Evolutionary conservation across 495 filamentous ascomycete genomes (phyloP).

Genomic region (Penicillium macrosclerotiorum): DNA sequence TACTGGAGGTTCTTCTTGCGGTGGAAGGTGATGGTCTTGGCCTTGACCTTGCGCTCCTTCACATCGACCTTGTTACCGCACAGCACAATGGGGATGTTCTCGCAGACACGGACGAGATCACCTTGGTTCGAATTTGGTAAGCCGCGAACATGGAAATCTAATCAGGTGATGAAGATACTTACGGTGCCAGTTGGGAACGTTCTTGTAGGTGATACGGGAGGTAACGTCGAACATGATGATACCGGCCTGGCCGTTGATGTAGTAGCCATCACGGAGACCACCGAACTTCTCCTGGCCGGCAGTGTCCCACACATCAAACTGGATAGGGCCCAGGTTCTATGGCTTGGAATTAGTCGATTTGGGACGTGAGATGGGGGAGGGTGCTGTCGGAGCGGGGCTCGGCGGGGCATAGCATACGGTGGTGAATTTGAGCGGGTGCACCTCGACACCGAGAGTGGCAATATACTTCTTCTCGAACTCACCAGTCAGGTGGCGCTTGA

Average conservation of each 20-base stretch:
- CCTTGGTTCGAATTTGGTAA: constrained; percentile 50
- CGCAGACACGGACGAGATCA: constrained; percentile 98
- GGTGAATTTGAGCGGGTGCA: constrained; percentile 91
- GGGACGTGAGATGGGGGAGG: neutral
- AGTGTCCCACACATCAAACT: constrained; percentile 99
- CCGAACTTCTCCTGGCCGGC: constrained; percentile 99
- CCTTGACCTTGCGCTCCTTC: constrained; percentile 99
- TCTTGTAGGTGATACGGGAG: constrained; percentile 99
- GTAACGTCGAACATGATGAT: constrained; percentile 99
- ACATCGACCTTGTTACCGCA: constrained; percentile 99
- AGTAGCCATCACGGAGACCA: constrained; percentile 99
- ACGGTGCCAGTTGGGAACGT: constrained; percentile 99
- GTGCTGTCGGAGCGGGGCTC: constrained; percentile 30
- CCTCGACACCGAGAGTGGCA: constrained; percentile 98
- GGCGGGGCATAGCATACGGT: constrained; percentile 78
- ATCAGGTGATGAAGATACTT: constrained; percentile 41
- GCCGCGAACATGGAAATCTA: neutral
- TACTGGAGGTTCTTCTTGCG: constrained; percentile 99
- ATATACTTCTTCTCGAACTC: constrained; percentile 99
- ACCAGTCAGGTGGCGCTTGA: constrained; percentile 99
- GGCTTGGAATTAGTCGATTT: constrained; percentile 38
- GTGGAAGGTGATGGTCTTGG: constrained; percentile 99
- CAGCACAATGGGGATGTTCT: constrained; percentile 98
- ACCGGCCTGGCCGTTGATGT: constrained; percentile 99
- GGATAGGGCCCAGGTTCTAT: constrained; percentile 91